Percentiles rank a stretch among this genome's conserved stretches.
Conservation (phyloP, 2,329 filamentous ascomycete genomes). For the Capronia epimyces region DNA sequence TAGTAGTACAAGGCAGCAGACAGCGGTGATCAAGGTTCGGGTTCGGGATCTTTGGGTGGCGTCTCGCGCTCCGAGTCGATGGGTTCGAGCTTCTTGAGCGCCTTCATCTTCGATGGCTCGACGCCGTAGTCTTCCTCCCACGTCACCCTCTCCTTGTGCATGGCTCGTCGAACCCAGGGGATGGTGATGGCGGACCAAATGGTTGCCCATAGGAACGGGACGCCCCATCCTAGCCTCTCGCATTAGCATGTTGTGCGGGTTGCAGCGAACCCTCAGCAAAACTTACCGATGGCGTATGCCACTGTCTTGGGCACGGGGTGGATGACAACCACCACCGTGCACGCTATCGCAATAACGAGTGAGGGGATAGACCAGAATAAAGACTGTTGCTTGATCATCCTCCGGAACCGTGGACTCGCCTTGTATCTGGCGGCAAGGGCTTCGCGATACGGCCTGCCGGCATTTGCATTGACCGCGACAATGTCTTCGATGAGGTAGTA, state of each 20-base stretch:
- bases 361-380: slow-evolving; percentile 54
- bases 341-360: slow-evolving; percentile 43
- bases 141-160: slow-evolving; percentile 41
- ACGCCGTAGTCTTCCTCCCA: slow-evolving; percentile 33
- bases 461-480: slow-evolving; percentile 60
- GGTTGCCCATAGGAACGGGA: slow-evolving; percentile 41
- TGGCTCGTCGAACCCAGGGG: slow-evolving; percentile 43
- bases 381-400: slow-evolving; percentile 51
- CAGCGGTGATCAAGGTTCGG: slow-evolving; percentile 5
- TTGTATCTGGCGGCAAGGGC: slow-evolving; percentile 49
- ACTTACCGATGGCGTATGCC: slow-evolving; percentile 40
- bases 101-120: slow-evolving; percentile 14
- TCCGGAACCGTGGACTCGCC: slow-evolving; percentile 50
- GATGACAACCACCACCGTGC: slow-evolving; percentile 45
- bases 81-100: slow-evolving; percentile 6
- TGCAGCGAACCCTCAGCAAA: background rate
- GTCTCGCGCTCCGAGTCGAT: slow-evolving; percentile 10
- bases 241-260: background rate
- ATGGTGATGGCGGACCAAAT: slow-evolving; percentile 44
- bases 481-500: slow-evolving; percentile 65
- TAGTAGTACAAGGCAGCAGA: background rate
- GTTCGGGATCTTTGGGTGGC: slow-evolving; percentile 15
- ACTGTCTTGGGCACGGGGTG: slow-evolving; percentile 43
- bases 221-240: slow-evolving; percentile 35
- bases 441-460: slow-evolving; percentile 50